Percentiles rank a stretch among this genome's conserved stretches.
These are phyloP conservation scores for Coemansia sp. DNA, from an alignment of 192 early-diverging fungal species.

Conservation along the genomic window DNA sequence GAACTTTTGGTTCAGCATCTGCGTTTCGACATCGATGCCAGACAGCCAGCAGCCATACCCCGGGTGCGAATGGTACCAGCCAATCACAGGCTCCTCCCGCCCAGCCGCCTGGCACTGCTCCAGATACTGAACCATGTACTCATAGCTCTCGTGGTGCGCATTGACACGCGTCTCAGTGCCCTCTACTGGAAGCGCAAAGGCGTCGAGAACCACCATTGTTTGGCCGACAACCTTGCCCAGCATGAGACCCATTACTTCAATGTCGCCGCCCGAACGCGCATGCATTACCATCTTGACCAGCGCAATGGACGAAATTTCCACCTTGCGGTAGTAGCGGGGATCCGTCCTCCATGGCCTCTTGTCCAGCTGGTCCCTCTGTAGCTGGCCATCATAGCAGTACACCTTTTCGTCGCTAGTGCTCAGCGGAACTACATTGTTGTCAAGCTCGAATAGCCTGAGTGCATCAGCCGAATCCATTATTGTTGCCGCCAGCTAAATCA, in stretches of 20 bases:
- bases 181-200: conserved; percentile 96
- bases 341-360: conserved; percentile 82
- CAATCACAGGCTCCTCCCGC: conserved; percentile 86
- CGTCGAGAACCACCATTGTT: conserved; percentile 94
- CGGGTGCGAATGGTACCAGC: conserved; percentile 99
- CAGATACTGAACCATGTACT: conserved; percentile 96
- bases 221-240: conserved; percentile 87
- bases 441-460: conserved; percentile 46
- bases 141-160: conserved; percentile 88
- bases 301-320: conserved; percentile 92
- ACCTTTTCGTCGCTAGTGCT: conserved; percentile 69
- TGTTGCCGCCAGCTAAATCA: not conserved
- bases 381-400: conserved; percentile 74
- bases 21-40: conserved; percentile 96
- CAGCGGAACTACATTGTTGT: conserved; percentile 76
- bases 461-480: conserved; percentile 28
- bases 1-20: conserved; percentile 91
- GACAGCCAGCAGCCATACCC: conserved; percentile 99
- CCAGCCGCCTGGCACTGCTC: conserved; percentile 83
- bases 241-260: conserved; percentile 99
- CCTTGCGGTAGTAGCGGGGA: conserved; percentile 62
- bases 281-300: conserved; percentile 99
- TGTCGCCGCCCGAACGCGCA: conserved; percentile 92
- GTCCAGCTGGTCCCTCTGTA: conserved; percentile 61
- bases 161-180: conserved; percentile 98